These are phyloP conservation scores for Anthracocystis walkeri DNA, from an alignment of 1,284 basidiomycete genomes.

Conservation along the genomic window DNA sequence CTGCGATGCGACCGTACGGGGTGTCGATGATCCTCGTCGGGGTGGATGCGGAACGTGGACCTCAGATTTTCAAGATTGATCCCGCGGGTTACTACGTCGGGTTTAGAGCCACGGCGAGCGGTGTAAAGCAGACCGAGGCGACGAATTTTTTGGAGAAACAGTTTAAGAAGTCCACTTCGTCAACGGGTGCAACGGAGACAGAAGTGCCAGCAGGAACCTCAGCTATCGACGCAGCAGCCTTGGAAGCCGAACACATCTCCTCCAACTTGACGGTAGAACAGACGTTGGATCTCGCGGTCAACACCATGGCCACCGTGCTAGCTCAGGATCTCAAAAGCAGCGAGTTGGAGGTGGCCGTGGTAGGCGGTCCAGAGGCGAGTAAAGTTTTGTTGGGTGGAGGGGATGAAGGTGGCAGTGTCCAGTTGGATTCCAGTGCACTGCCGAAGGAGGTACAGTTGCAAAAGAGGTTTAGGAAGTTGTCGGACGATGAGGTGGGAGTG, in stretches of 20 bases:
- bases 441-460: conserved; percentile 48
- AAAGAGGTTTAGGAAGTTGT: conserved; percentile 62
- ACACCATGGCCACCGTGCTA: conserved; percentile 90
- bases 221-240: conserved; percentile 56
- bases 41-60: conserved; percentile 83
- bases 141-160: conserved; percentile 97
- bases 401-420: conserved; percentile 14
- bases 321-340: conserved; percentile 89
- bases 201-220: conserved; percentile 9
- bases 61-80: conserved; percentile 97
- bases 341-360: conserved; percentile 74
- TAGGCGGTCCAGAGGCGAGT: conserved; percentile 57
- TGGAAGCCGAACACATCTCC: conserved; percentile 52
- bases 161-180: conserved; percentile 86
- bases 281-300: conserved; percentile 84
- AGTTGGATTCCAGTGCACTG: conserved; percentile 29
- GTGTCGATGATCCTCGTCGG: conserved; percentile 98
- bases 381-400: conserved; percentile 14
- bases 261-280: conserved; percentile 56
- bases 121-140: conserved; percentile 98
- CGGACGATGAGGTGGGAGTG: conserved; percentile 57
- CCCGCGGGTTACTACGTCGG: conserved; percentile 99
- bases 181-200: not conserved
- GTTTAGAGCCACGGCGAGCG: conserved; percentile 94
- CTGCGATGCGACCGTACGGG: conserved; percentile 95